A percentile compares a stretch with the other conserved stretches of the same genome.
phyloP scores from a whole-genome alignment of 129 eudicot genomes.

The Flaveria sonorensis region DNA sequence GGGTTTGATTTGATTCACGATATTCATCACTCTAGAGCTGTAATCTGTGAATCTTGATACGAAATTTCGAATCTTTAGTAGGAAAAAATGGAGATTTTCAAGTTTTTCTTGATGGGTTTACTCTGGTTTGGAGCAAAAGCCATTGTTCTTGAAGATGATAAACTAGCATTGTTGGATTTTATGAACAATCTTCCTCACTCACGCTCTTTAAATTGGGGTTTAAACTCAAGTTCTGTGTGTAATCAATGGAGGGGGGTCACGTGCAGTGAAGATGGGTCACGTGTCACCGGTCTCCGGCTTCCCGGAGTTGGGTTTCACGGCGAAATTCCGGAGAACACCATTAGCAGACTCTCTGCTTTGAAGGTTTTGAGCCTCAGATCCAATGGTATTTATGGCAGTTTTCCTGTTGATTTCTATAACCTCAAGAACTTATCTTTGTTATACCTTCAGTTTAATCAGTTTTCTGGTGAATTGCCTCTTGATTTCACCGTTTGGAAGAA shows the following conservation, averaged over 20 bases:
- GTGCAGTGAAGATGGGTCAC: slow-evolving; percentile 70
- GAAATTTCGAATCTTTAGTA: slow-evolving; percentile 8
- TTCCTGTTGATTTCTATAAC: slow-evolving; percentile 62
- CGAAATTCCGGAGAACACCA: slow-evolving; percentile 65
- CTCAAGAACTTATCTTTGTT: no score
- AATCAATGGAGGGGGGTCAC: slow-evolving; percentile 80
- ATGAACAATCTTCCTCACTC: slow-evolving; percentile 57
- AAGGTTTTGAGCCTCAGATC: slow-evolving; percentile 94
- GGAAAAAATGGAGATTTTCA: slow-evolving; percentile 41
- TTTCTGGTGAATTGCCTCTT: slow-evolving; percentile 59
- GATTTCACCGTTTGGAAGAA: slow-evolving; percentile 82
- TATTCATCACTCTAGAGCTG: neutral
- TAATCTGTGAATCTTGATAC: neutral
- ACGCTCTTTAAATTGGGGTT: slow-evolving; percentile 66
- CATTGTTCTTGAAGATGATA: slow-evolving; percentile 60
- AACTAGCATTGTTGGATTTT: slow-evolving; percentile 79
- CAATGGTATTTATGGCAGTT: slow-evolving; percentile 71
- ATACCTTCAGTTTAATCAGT: no score
- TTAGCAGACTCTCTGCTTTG: slow-evolving; percentile 69
- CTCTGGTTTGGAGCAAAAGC: slow-evolving; percentile 38
- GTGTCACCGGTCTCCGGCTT: slow-evolving; percentile 68
- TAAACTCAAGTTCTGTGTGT: slow-evolving; percentile 52
- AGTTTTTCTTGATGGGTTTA: slow-evolving; percentile 50
- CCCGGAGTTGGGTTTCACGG: slow-evolving; percentile 92
- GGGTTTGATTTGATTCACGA: neutral